Conservation (phyloP, 257 asterid genomes). For the Plantago major region DNA sequence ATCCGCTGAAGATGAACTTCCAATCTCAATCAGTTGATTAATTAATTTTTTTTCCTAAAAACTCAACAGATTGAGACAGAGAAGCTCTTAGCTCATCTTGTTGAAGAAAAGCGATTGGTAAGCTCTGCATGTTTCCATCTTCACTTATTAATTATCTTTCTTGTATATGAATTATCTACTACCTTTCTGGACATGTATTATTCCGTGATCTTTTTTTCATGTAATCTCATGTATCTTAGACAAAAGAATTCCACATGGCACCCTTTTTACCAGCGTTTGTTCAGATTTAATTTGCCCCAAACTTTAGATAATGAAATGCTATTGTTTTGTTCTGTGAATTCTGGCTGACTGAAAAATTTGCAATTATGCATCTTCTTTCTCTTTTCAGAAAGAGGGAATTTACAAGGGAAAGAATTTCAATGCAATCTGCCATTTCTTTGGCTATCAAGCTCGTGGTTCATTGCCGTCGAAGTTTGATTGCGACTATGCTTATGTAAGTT, state of each 20-base stretch:
- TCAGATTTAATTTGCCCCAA: neutral
- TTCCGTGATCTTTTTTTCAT: neutral
- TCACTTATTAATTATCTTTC: neutral
- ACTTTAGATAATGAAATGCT: slow-evolving; percentile 1
- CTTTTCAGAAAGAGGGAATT: slow-evolving; percentile 85
- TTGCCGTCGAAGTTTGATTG: slow-evolving; percentile 96
- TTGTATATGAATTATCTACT: no score
- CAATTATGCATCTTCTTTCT: slow-evolving; percentile 12
- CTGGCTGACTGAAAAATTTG: neutral
- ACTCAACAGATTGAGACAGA: slow-evolving; percentile 84
- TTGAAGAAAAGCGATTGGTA: slow-evolving; percentile 80
- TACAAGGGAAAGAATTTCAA: slow-evolving; percentile 85
- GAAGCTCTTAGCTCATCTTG: slow-evolving; percentile 93
- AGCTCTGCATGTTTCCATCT: slow-evolving; percentile 16
- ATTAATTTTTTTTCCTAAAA: slow-evolving; percentile 13
- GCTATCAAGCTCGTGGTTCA: slow-evolving; percentile 99
- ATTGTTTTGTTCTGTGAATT: slow-evolving; percentile 4
- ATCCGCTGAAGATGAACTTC: slow-evolving; percentile 7
- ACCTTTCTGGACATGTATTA: neutral
- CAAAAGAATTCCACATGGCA: neutral
- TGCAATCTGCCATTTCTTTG: slow-evolving; percentile 95
- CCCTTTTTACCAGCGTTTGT: neutral
- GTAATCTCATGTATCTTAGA: neutral
- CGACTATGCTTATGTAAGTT: slow-evolving; percentile 88
- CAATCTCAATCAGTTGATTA: neutral